Percentiles rank a stretch among this genome's conserved stretches.
Evolutionary conservation across 176 grass and related monocot genomes (phyloP).

Genomic region (Aegilops sharonensis): DNA sequence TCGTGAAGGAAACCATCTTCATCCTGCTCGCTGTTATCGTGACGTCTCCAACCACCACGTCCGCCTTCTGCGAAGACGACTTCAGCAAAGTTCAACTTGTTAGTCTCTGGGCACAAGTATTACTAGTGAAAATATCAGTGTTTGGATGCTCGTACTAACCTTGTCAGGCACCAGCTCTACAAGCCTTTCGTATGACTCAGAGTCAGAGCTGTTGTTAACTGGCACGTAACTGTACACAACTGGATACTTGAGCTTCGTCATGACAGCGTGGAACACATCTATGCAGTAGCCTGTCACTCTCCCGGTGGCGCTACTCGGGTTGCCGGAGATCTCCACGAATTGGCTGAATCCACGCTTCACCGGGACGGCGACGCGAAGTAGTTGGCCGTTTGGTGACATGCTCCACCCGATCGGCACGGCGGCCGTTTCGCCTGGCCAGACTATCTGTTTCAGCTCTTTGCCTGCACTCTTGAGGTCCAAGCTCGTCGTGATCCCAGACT

Average conservation of each 20-base stretch:
- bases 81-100: background rate
- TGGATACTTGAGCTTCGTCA: conserved; percentile 38
- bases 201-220: background rate
- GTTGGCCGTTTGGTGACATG: conserved; percentile 32
- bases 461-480: background rate
- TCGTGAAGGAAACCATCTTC: conserved; percentile 61
- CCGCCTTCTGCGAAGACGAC: conserved; percentile 32
- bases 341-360: conserved; percentile 56
- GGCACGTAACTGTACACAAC: conserved; percentile 36
- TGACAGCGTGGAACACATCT: conserved; percentile 59
- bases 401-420: conserved; percentile 52
- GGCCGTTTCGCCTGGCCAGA: conserved; percentile 50
- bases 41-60: conserved; percentile 56
- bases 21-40: conserved; percentile 65
- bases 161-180: conserved; percentile 19
- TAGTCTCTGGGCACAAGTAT: too few species aligned
- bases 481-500: conserved; percentile 22
- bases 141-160: conserved; percentile 21
- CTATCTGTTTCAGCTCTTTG: conserved; percentile 34
- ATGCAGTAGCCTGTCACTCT: conserved; percentile 64
- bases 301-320: background rate
- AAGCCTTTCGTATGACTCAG: conserved; percentile 37
- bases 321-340: conserved; percentile 45
- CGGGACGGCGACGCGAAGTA: conserved; percentile 55
- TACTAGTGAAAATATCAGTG: too few species aligned